A percentile compares a stretch with the other conserved stretches of the same genome.
These are phyloP conservation scores for Penicillium steckii DNA, from an alignment of 495 filamentous ascomycete genomes.

Conservation along the genomic window DNA sequence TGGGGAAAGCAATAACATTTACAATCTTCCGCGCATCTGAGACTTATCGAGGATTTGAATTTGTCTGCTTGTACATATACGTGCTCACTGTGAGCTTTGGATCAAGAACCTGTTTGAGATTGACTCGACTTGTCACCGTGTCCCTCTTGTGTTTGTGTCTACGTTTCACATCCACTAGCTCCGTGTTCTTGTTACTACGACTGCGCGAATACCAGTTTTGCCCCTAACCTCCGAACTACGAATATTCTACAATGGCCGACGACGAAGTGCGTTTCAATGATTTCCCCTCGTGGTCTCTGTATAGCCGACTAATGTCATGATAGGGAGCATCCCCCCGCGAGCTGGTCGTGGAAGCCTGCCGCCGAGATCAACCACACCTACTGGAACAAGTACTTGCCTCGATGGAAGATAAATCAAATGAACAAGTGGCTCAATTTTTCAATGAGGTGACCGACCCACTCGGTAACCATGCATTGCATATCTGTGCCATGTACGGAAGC, in stretches of 20 bases:
- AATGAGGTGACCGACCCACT: slow-evolving; percentile 81
- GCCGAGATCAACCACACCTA: slow-evolving; percentile 85
- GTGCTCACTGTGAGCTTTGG: not conserved
- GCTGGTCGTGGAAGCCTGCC: slow-evolving; percentile 87
- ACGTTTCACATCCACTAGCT: slow-evolving; percentile 11
- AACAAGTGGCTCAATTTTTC: slow-evolving; percentile 66
- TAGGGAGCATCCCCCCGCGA: slow-evolving; percentile 86
- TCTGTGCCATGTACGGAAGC: slow-evolving; percentile 82
- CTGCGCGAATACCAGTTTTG: not conserved
- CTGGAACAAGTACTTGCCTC: slow-evolving; percentile 57
- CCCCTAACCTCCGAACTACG: not conserved
- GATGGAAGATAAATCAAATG: slow-evolving; percentile 45
- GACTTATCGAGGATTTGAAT: slow-evolving; percentile 2
- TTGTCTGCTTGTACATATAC: slow-evolving; percentile 20
- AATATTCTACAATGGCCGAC: slow-evolving; percentile 36
- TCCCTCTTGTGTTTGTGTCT: slow-evolving; percentile 10
- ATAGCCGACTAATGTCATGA: slow-evolving; percentile 9
- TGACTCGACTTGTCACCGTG: not conserved
- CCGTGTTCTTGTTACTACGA: slow-evolving; percentile 11
- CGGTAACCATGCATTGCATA: slow-evolving; percentile 84
- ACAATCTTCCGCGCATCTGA: slow-evolving; percentile 4
- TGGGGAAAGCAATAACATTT: slow-evolving; percentile 16
- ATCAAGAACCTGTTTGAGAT: not conserved
- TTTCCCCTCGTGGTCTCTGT: slow-evolving; percentile 2
- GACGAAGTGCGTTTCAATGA: slow-evolving; percentile 34